Base-by-base conservation (phyloP, 2,329 filamentous ascomycete species). In the Xylariaceae sp. region DNA sequence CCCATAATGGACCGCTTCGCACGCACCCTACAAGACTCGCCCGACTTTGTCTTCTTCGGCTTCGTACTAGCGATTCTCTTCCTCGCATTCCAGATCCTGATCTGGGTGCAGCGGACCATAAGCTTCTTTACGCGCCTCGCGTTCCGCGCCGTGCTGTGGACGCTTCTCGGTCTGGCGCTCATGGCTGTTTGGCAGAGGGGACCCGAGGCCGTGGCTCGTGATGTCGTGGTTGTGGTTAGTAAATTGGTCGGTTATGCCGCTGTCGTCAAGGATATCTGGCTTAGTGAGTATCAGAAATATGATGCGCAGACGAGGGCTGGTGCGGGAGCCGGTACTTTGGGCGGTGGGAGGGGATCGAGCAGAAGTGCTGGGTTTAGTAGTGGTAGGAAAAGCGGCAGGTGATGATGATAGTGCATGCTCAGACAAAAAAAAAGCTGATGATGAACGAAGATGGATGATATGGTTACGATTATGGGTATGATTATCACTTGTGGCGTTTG, bases 81-180 rank as follows among this genome's bases (percentile, higher is more conserved):
- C 40, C 65, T 87, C 26, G 75, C 87, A 53, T 73, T 94, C 48
- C 79, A 92, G 69, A 71, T 93, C 54, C 78, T 95, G 37, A 82
- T 87, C 71, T 88, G 89, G 77, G 77, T 92, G 16, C 86, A 87
- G 60, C 84, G 91, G 58, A 76, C 91, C 17, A 79, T 96, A 56
- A 77, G 92, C 69, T 96, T 87, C 78, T 92, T 91, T 86, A 84
- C 92, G 49, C 78, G 83, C n/a, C 70, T 96, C 53, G 79, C 81
- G 9, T 72, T 91, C 61, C 76, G 82, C 21, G 64, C 92, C 37
- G 72, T 83, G 1, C 85, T 92, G 62, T 95, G 87, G 85, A 82
- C 81, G 1, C 71, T 77, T 2, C 64, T 93, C 2, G 75, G 81
- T 4, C 78, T 80, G 0, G 37, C 86, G 0, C 79, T 79, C 0